Percentiles rank a stretch among this genome's conserved stretches.
Evolutionary conservation across 768 basidiomycete species (phyloP).

Genomic region (Mycena metata): DNA sequence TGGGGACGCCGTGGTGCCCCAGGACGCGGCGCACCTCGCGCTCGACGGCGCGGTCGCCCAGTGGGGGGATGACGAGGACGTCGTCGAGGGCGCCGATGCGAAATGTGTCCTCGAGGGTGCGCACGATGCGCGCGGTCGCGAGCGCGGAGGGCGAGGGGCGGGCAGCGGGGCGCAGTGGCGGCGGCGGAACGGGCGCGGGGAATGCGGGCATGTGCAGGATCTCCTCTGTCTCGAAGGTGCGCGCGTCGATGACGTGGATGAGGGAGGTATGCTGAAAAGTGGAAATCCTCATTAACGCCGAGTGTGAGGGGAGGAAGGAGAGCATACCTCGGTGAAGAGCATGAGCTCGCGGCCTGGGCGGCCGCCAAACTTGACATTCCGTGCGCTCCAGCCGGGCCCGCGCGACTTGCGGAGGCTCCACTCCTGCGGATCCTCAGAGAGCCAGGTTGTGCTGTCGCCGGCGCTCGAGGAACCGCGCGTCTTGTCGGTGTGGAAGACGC

Average conservation of each 20-base stretch:
- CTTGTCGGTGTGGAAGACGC: conserved; percentile 74
- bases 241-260: conserved; percentile 88
- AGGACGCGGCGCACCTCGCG: conserved; percentile 70
- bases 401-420: conserved; percentile 69
- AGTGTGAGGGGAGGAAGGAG: not conserved
- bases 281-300: not conserved
- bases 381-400: conserved; percentile 86
- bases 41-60: conserved; percentile 69
- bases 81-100: conserved; percentile 62
- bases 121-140: conserved; percentile 49
- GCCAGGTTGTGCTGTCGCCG: conserved; percentile 63
- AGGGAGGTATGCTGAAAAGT: conserved; percentile 78
- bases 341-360: conserved; percentile 79
- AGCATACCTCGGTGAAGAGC: conserved; percentile 88
- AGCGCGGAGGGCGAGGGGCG: conserved; percentile 11
- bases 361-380: conserved; percentile 88
- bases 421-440: conserved; percentile 77
- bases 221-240: conserved; percentile 86
- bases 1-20: conserved; percentile 61
- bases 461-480: conserved; percentile 52
- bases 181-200: conserved; percentile 29
- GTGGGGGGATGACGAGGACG: conserved; percentile 66
- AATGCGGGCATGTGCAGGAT: conserved; percentile 70
- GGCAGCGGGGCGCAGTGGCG: conserved; percentile 25
- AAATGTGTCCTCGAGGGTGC: conserved; percentile 71